Conservation (phyloP, 176 grass and related monocot genomes). For the Lolium perenne region DNA sequence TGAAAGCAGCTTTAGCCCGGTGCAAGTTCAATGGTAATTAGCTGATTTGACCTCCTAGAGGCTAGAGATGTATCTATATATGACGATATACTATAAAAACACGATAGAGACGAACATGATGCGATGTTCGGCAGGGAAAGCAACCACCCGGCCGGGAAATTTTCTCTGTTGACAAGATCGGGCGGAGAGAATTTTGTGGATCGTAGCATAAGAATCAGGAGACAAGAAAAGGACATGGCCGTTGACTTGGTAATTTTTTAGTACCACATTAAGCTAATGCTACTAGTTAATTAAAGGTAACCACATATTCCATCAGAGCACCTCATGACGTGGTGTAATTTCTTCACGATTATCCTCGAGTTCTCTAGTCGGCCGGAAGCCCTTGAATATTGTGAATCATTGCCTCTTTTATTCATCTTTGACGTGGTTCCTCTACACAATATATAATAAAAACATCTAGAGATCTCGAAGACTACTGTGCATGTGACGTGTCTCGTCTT, state of each 20-base stretch:
- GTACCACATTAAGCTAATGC: background rate
- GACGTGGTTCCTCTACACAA: background rate
- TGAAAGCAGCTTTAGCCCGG: background rate
- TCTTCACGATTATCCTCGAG: background rate
- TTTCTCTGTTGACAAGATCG: slow-evolving; percentile 35
- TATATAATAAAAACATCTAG: background rate
- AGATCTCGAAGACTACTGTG: slow-evolving; percentile 35
- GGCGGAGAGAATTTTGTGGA: background rate
- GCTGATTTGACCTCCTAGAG: background rate
- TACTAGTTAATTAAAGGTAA: slow-evolving; percentile 1
- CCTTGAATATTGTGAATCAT: slow-evolving; percentile 27
- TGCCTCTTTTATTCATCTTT: slow-evolving; percentile 42
- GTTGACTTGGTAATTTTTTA: slow-evolving; percentile 15
- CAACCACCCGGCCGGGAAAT: slow-evolving; percentile 3
- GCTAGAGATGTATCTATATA: background rate
- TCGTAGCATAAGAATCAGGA: slow-evolving; percentile 20
- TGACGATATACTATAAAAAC: background rate
- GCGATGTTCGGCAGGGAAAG: background rate
- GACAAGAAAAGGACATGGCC: slow-evolving; percentile 24
- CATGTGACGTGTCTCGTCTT: slow-evolving; percentile 61
- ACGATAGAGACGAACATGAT: background rate
- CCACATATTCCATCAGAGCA: slow-evolving; percentile 21
- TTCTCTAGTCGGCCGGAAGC: background rate
- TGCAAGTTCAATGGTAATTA: background rate
- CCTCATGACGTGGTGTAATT: background rate